These are phyloP conservation scores for Plectosphaerella plurivora DNA, from an alignment of 2,329 filamentous ascomycete species.

Conservation along the genomic window DNA sequence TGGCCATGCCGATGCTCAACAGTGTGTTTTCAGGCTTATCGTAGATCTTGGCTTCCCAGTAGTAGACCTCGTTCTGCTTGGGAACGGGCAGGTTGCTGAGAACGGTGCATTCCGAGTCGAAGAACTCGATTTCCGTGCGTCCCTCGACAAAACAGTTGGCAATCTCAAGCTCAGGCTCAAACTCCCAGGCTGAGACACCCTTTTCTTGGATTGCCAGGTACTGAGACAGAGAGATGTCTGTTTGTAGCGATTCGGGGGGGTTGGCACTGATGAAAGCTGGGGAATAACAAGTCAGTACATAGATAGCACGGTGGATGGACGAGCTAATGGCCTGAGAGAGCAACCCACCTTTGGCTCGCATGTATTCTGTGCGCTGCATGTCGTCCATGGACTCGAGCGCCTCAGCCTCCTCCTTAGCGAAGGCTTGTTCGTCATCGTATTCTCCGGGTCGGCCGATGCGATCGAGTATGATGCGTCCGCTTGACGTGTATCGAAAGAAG, in stretches of 20 bases:
- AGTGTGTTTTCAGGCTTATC: slow-evolving; percentile 89
- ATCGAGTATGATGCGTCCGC: slow-evolving; percentile 88
- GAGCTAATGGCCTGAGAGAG: background rate
- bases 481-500: slow-evolving; percentile 86
- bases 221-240: slow-evolving; percentile 95
- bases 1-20: slow-evolving; percentile 89
- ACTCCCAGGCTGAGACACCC: slow-evolving; percentile 99
- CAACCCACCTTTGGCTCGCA: slow-evolving; percentile 83
- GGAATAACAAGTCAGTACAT: background rate
- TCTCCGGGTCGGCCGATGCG: slow-evolving; percentile 90
- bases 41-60: slow-evolving; percentile 98
- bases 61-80: slow-evolving; percentile 99
- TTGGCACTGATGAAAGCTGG: slow-evolving; percentile 90
- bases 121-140: slow-evolving; percentile 97
- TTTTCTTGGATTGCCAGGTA: slow-evolving; percentile 99
- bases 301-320: background rate
- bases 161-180: slow-evolving; percentile 97
- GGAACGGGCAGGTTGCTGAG: slow-evolving; percentile 95
- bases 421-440: slow-evolving; percentile 96
- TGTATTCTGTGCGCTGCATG: slow-evolving; percentile 80
- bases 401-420: slow-evolving; percentile 88
- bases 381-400: slow-evolving; percentile 96
- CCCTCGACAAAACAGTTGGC: slow-evolving; percentile 98
- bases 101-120: slow-evolving; percentile 95
- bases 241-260: slow-evolving; percentile 89